These are phyloP conservation scores for Dimocarpus longan DNA, from an alignment of 345 rosid genomes.

Conservation along the genomic window DNA sequence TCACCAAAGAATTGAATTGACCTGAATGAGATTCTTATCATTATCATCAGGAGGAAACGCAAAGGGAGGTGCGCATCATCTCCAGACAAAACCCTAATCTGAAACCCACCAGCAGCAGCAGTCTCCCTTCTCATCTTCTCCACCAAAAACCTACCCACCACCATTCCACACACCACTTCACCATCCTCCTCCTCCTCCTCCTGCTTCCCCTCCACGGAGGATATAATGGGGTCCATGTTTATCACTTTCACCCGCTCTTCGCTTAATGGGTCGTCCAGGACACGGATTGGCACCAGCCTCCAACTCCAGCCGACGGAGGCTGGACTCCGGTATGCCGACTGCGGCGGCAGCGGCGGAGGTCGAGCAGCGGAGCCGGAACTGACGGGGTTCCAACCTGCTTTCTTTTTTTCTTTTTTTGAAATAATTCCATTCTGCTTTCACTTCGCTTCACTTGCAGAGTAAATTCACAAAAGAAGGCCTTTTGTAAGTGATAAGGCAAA, in stretches of 20 bases:
- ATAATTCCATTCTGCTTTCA: conserved; percentile 37
- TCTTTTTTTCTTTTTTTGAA: conserved; percentile 8
- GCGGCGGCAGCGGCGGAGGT: conserved; percentile 34
- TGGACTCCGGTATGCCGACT: conserved; percentile 27
- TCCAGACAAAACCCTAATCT: conserved; percentile 43
- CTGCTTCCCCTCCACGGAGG: conserved; percentile 4
- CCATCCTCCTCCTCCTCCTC: conserved; percentile 39
- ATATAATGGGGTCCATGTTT: not conserved
- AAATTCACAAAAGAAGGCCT: too few relatives aligned
- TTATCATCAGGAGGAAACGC: conserved; percentile 26
- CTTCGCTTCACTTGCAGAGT: not conserved
- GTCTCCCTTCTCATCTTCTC: conserved; percentile 59
- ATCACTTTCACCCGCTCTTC: conserved; percentile 43
- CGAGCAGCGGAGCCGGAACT: conserved; percentile 43
- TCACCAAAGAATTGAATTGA: conserved; percentile 10
- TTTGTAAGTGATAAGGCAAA: too few relatives aligned
- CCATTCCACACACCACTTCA: conserved; percentile 53
- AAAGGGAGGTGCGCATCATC: conserved; percentile 58
- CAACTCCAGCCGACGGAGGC: conserved; percentile 27
- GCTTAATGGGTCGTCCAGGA: conserved; percentile 39
- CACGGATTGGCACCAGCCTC: conserved; percentile 40
- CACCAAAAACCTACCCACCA: conserved; percentile 48
- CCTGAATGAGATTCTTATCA: conserved; percentile 66
- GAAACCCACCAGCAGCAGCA: conserved; percentile 44
- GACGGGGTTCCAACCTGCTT: conserved; percentile 28